Percentiles rank a stretch among this genome's conserved stretches.
Conservation (phyloP, 2,329 filamentous ascomycete species). For the Clathrospora elynae region DNA sequence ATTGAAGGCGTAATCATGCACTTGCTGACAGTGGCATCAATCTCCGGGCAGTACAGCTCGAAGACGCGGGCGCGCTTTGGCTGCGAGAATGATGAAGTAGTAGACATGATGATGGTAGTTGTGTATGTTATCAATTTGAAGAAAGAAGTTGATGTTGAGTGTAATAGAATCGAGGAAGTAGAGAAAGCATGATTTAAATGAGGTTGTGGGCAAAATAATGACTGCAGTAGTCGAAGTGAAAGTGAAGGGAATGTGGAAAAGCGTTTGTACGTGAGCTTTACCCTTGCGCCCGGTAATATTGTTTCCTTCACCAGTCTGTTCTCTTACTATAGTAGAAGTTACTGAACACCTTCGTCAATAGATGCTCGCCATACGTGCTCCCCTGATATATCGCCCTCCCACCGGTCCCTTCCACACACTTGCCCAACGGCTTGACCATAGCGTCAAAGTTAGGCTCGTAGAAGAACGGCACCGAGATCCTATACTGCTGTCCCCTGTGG, state of each 20-base stretch:
- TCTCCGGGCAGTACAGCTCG: neutral
- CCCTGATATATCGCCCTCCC: constrained; percentile 37
- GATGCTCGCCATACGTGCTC: constrained; percentile 51
- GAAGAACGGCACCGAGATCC: constrained; percentile 57
- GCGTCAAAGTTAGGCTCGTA: constrained; percentile 55
- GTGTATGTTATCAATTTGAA: neutral
- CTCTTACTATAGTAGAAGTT: constrained; percentile 49
- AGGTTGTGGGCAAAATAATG: too few species aligned
- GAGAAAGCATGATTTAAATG: neutral
- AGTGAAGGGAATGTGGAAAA: neutral
- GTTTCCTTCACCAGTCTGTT: constrained; percentile 30
- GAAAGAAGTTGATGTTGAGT: neutral
- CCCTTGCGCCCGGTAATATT: neutral
- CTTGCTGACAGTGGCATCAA: neutral
- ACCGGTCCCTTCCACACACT: constrained; percentile 46
- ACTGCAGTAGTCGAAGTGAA: neutral
- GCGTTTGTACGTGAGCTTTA: neutral
- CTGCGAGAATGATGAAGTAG: neutral
- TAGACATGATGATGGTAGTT: neutral
- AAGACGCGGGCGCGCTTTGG: neutral
- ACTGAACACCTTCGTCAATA: constrained; percentile 50
- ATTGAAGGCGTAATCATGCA: neutral
- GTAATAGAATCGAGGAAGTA: neutral
- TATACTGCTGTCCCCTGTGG: constrained; percentile 47
- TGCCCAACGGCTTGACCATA: constrained; percentile 45